Conservation (phyloP, 2,329 filamentous ascomycete genomes). For the Alternaria tenuissima region DNA sequence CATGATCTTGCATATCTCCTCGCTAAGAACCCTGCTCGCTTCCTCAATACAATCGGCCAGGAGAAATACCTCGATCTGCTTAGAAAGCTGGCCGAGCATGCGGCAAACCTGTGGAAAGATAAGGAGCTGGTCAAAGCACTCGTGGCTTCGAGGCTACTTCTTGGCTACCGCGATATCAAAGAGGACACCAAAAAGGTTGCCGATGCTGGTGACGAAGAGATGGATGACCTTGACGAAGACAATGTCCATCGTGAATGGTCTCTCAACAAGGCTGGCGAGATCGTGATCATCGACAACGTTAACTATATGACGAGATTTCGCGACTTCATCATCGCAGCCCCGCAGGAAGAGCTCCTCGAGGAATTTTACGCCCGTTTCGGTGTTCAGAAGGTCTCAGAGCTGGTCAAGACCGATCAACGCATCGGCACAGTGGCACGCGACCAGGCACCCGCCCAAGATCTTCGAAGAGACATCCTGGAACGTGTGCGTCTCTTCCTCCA, state of each 20-base stretch:
- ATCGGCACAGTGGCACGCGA: conserved; percentile 73
- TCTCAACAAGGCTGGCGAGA: conserved; percentile 78
- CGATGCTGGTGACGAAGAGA: conserved; percentile 50
- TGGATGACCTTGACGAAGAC: conserved; percentile 57
- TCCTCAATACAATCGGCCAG: conserved; percentile 80
- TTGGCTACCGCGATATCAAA: conserved; percentile 78
- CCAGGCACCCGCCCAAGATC: conserved; percentile 71
- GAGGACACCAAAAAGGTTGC: conserved; percentile 61
- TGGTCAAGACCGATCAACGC: conserved; percentile 79
- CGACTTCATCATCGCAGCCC: conserved; percentile 81
- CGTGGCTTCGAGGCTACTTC: conserved; percentile 76
- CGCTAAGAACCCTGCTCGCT: conserved; percentile 81
- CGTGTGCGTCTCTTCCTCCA: conserved; percentile 89
- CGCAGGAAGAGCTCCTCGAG: conserved; percentile 87
- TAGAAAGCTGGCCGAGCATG: conserved; percentile 78
- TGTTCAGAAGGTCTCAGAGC: conserved; percentile 74
- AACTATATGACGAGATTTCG: conserved; percentile 83
- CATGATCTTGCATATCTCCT: conserved; percentile 83
- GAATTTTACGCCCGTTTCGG: conserved; percentile 85
- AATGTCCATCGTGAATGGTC: conserved; percentile 74
- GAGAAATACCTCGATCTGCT: conserved; percentile 89
- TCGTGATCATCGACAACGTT: conserved; percentile 66
- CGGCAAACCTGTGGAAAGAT: conserved; percentile 75
- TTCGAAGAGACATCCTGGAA: conserved; percentile 85
- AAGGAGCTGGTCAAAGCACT: conserved; percentile 80